Base-by-base conservation (phyloP, 2,329 filamentous ascomycete genomes). In the Fusarium sp. region DNA sequence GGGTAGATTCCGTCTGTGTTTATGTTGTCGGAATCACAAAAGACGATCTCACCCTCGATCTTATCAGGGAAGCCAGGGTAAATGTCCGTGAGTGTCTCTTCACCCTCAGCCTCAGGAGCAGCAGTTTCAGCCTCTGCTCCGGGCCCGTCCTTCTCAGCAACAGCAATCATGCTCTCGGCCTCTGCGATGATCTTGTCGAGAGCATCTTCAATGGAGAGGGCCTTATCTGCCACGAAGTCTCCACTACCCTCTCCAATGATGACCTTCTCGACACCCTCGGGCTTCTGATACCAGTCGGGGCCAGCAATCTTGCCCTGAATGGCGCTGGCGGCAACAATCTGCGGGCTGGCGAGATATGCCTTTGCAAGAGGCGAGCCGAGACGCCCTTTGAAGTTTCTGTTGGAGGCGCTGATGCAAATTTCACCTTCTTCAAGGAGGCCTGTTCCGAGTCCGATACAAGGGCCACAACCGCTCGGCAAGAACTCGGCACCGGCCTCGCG, bases 1-100 rank as follows among this genome's bases (percentile, higher is more conserved):
- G 93, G 91, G 79, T 98, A 98, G 78, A 98, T 97, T 58, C 87
- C 90, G 76, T 98, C 95, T 0, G 95, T 98, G 81, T 96, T 92
- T 77, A 97, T 88, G 80, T 72, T 73, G 3, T 72, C 67, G 4
- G 11, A 36, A 18, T 72, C 65, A 3, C 58, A 68, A 80, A 96
- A 97, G 50, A 97, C 84, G 63, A 98, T 96, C 79, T 97, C 93
- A 20, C 95, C 95, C 8, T 85, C 83, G 13, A 98, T 88, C 67
- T 89, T 89, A 73, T 93, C 91, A 0, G 94, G 93, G 78, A 98
- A 97, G 34, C 93, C 93, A 0, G 93, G 91, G 2, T 95, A 86
- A 58, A 97, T 87, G 18, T 94, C 89, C 0, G 91, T 94, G 61
- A 80, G 74, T 33, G 79, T 78, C 75, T 84, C 81, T 2, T 78